Base-by-base conservation (phyloP, 768 basidiomycete species). In the Panaeolus papilionaceus region DNA sequence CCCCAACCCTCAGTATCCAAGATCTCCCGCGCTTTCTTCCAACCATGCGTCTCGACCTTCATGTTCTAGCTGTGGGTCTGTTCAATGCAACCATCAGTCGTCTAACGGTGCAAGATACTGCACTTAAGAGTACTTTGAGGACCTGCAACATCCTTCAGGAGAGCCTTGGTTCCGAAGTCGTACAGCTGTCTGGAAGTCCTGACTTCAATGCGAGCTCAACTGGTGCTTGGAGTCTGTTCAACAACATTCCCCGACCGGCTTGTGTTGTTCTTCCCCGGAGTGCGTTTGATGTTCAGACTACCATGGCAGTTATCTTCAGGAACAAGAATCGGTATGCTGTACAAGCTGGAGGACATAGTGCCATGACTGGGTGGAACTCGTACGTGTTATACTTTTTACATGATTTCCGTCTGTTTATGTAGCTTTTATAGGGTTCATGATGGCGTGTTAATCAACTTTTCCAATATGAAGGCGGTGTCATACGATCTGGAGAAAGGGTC, bases 351-450 rank as follows among this genome's bases (percentile, higher is more conserved):
- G 79, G 79, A 6, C 83, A 84, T 67, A 79, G 77, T 64, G 81
- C 75, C 8, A 81, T 80, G 79, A 74, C 69, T n/a, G 82, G 80
- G 14, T 84, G 81, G 81, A 82, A 84, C 73, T 81, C 72, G 82
- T 84, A 69, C 64, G 80, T 68, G 23, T 45, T n/a, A 49, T 64
- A 14, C 37, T 38, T 28, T 12, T 39, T 49, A 7, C n/a, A 61
- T 38, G 38, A 47, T 20, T n/a, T 66, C 26, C 26, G 64, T 42
- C 2, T 54, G 38, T 44, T 66, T 6, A 47, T 12, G 44, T 23
- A 7, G 40, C 12, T 38, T 66, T 61, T 71, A 62, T 66, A 83
- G 82, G 63, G 76, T 82, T 51, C 69, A 78, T 16, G 76, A 75
- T 49, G 81, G 81, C 12, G 74, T 84, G 44, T 72, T 82, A 10